A percentile compares a stretch with the other conserved stretches of the same genome.
These are phyloP conservation scores for Tripterygium wilfordii DNA, from an alignment of 177 flowering plant genomes.

Conservation along the genomic window DNA sequence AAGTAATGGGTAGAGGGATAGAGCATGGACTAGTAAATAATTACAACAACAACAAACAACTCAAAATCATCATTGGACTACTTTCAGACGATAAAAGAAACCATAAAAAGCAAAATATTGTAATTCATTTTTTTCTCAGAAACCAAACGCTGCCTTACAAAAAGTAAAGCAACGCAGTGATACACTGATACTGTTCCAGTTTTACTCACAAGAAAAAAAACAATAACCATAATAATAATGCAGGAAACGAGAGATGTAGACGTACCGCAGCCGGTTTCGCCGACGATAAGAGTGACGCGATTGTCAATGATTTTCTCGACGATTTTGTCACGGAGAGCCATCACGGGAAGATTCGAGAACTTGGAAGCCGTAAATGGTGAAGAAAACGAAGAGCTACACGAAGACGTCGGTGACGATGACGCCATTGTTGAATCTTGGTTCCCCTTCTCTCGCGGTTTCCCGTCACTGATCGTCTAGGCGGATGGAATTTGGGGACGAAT, in stretches of 20 bases:
- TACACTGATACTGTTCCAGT: too few relatives aligned
- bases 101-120: too few relatives aligned
- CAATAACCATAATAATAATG: background rate
- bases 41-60: too few relatives aligned
- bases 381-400: conserved; percentile 28
- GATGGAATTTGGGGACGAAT: too few relatives aligned
- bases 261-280: conserved; percentile 97
- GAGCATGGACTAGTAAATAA: too few relatives aligned
- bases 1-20: too few relatives aligned
- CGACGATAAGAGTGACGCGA: conserved; percentile 91
- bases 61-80: too few relatives aligned
- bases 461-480: too few relatives aligned
- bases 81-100: too few relatives aligned
- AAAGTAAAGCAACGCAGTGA: too few relatives aligned
- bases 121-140: background rate
- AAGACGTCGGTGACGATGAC: conserved; percentile 43
- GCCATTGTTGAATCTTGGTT: conserved; percentile 25
- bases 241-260: background rate
- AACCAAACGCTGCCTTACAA: background rate
- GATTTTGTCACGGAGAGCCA: conserved; percentile 50
- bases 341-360: conserved; percentile 52
- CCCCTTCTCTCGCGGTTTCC: background rate
- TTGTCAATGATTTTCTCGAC: conserved; percentile 69
- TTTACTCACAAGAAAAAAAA: background rate
- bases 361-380: conserved; percentile 19